Base-by-base conservation (phyloP, 2,329 filamentous ascomycete genomes). In the Colletotrichum phormii region DNA sequence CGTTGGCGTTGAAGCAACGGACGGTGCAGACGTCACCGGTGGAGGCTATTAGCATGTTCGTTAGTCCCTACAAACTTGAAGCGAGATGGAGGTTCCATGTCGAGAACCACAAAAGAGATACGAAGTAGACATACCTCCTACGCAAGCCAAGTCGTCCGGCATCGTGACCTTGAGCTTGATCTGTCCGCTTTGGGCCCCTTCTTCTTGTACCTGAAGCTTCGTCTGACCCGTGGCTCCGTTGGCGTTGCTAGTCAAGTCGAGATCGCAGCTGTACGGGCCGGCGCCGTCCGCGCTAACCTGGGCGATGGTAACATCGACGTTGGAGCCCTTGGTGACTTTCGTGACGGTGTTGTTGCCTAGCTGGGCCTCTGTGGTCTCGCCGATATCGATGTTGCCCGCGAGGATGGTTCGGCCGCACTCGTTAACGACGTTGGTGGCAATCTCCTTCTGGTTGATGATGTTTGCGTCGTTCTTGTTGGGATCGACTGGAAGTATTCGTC, bases 391-490 rank as follows among this genome's bases (percentile, higher is more conserved):
- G 82, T 88, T 89, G 55, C 91, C 91, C 66, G 82, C 78, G 64
- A 89, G 79, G 77, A 91, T 84, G 9, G 90, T 93, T 71, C 90
- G 86, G 54, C 91, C 91, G 78, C 91, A 93, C 69, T 88, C 85
- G 75, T 89, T 90, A 61, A 89, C 89, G 7, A 87, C 79, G 75
- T 89, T 89, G 61, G 83, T 80, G 5, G 75, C 71, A 74, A 89
- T 86, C 81, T 90, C 85, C 13, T 86, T 86, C 70, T 90, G 88
- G 65, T 86, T 86, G 80, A 93, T 92, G 77, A 92, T 86, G 66
- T 89, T 91, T 6, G 89, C 85, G 69, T 93, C 91, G 73, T 89
- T 87, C 77, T 92, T 90, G 83, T 91, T 92, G 18, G 89, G 12
- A 90, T 89, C 85, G 74, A 92, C 86, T 87, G 55, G 1, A 91